These are phyloP conservation scores for Aegilops tauschii DNA, from an alignment of 176 grass and related monocot genomes.

Conservation along the genomic window DNA sequence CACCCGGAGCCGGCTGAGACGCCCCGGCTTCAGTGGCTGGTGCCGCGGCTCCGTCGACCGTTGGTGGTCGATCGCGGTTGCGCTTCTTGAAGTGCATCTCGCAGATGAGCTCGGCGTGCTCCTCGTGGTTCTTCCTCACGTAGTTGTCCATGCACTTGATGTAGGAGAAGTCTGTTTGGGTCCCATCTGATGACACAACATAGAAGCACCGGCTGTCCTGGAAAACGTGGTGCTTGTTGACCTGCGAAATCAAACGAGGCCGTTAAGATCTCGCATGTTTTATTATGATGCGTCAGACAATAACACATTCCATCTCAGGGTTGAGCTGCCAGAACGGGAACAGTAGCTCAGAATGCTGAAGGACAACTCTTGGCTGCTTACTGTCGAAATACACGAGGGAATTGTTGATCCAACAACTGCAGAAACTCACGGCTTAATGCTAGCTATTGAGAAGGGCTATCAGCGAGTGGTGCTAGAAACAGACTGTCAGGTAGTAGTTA, in stretches of 20 bases:
- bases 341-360: not conserved
- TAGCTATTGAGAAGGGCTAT: not conserved
- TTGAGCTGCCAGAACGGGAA: not conserved
- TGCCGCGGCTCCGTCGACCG: slow-evolving; percentile 5
- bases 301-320: not conserved
- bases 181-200: slow-evolving; percentile 67
- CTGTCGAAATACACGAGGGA: not conserved
- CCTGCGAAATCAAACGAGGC: slow-evolving; percentile 40
- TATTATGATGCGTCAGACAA: not conserved
- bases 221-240: slow-evolving; percentile 52
- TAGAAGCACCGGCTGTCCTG: slow-evolving; percentile 62
- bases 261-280: not conserved
- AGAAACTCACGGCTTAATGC: not conserved
- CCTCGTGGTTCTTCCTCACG: slow-evolving; percentile 59
- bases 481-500: not conserved
- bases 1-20: not conserved
- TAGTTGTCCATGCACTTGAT: slow-evolving; percentile 77
- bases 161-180: slow-evolving; percentile 72
- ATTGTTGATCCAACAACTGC: not conserved
- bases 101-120: slow-evolving; percentile 56
- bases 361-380: not conserved
- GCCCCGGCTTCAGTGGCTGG: not conserved
- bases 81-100: slow-evolving; percentile 55
- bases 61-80: not conserved
- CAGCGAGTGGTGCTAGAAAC: not conserved